Evolutionary conservation across 139 green algal species (phyloP).

Genomic region (Coelastrella sp.): DNA sequence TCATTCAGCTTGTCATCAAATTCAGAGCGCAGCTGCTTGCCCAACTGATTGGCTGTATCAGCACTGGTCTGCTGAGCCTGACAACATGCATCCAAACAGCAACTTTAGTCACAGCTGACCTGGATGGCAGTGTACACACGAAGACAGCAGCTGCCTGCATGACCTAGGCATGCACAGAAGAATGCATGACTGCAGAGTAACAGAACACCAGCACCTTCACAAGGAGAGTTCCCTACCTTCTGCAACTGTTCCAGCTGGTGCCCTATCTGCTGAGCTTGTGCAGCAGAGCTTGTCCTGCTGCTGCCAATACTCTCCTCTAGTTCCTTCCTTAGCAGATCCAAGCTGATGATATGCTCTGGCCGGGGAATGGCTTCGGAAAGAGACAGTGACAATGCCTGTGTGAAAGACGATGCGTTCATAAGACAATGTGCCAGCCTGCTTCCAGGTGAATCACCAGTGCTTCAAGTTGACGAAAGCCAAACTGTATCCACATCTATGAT

Average conservation of each 20-base stretch:
- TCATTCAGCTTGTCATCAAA: conserved; percentile 38
- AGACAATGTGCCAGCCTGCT: neutral
- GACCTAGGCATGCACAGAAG: neutral
- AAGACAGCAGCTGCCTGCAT: neutral
- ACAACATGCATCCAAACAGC: too few species aligned
- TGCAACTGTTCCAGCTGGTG: neutral
- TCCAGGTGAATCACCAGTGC: neutral
- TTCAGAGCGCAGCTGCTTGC: neutral
- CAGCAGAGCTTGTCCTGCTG: neutral
- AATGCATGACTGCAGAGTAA: neutral
- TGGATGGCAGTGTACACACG: neutral
- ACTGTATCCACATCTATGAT: too few species aligned
- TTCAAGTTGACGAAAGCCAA: neutral
- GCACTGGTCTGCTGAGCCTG: neutral
- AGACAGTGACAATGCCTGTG: neutral
- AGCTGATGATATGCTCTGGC: neutral
- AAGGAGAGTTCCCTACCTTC: neutral
- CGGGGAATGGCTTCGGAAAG: neutral
- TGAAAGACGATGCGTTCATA: neutral
- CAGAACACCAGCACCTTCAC: neutral
- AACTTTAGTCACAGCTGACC: too few species aligned
- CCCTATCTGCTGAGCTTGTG: neutral
- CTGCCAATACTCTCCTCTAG: conserved; percentile 3
- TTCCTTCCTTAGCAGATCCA: conserved; percentile 31
- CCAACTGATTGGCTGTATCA: neutral